phyloP scores from a whole-genome alignment of 192 early-diverging fungal species.

The Rhizophlyctis rosea region DNA sequence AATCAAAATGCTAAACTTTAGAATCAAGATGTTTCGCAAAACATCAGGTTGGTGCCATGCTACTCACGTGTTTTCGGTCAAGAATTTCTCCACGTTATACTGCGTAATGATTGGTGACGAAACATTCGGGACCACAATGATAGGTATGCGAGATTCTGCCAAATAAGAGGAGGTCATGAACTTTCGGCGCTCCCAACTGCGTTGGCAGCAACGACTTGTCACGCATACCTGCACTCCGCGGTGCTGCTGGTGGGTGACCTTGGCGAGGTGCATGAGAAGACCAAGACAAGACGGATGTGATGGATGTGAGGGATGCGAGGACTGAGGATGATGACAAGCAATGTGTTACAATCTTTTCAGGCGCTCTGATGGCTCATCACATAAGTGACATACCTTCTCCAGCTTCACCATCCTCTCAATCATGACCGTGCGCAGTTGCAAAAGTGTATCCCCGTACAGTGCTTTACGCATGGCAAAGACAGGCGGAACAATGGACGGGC shows the following conservation, averaged over 20 bases:
- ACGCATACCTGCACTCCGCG: background rate
- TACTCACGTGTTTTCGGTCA: constrained; percentile 70
- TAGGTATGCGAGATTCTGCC: constrained; percentile 56
- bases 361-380: constrained; percentile 1
- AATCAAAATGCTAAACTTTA: constrained; percentile 7
- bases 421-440: constrained; percentile 88
- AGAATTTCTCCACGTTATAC: constrained; percentile 84
- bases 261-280: background rate
- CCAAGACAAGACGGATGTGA: too few species aligned
- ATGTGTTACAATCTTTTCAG: background rate
- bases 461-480: constrained; percentile 58
- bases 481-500: constrained; percentile 13
- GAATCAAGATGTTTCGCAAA: background rate
- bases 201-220: background rate
- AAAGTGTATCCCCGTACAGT: constrained; percentile 84
- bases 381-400: constrained; percentile 70
- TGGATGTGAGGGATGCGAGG: background rate
- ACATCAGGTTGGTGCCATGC: background rate
- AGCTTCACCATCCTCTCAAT: constrained; percentile 99
- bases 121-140: constrained; percentile 90
- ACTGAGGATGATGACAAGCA: constrained; percentile 20
- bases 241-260: constrained; percentile 4
- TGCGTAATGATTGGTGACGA: constrained; percentile 79
- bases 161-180: background rate
- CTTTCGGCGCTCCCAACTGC: background rate